phyloP scores from a whole-genome alignment of 805 yeast genomes.

The Hanseniaspora vineae region DNA sequence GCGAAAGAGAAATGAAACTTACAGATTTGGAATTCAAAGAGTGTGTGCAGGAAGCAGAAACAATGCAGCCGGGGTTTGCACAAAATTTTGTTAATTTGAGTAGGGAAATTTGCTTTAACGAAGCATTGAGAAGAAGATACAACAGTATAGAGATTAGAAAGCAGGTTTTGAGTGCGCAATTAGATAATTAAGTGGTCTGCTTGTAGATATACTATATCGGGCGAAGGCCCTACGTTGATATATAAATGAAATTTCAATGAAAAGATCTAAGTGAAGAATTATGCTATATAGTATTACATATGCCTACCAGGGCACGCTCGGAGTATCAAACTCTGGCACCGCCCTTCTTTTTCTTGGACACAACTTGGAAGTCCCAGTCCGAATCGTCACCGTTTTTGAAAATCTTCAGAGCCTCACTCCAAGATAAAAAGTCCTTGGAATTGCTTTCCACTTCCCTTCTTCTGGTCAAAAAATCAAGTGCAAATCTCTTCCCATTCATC shows the following conservation, averaged over 20 bases:
- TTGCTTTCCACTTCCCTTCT: conserved; percentile 56
- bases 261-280: too few relatives aligned
- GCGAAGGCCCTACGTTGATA: too few relatives aligned
- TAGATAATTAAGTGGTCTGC: too few relatives aligned
- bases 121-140: conserved; percentile 72
- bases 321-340: not conserved
- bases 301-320: too few relatives aligned
- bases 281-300: too few relatives aligned
- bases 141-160: conserved; percentile 29
- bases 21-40: conserved; percentile 74
- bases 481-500: conserved; percentile 91
- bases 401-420: conserved; percentile 59
- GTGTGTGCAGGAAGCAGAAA: conserved; percentile 61
- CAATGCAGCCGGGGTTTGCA: conserved; percentile 68
- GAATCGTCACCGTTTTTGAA: conserved; percentile 29
- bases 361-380: conserved; percentile 57
- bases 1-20: conserved; percentile 60
- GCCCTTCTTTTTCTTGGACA: conserved; percentile 37
- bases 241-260: too few relatives aligned
- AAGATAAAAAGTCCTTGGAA: conserved; percentile 38
- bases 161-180: conserved; percentile 8
- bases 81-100: conserved; percentile 62
- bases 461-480: conserved; percentile 74
- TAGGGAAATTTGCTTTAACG: conserved; percentile 85
- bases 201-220: too few relatives aligned